Base-by-base conservation (phyloP, 345 rosid genomes). In the Boechera retrofracta region DNA sequence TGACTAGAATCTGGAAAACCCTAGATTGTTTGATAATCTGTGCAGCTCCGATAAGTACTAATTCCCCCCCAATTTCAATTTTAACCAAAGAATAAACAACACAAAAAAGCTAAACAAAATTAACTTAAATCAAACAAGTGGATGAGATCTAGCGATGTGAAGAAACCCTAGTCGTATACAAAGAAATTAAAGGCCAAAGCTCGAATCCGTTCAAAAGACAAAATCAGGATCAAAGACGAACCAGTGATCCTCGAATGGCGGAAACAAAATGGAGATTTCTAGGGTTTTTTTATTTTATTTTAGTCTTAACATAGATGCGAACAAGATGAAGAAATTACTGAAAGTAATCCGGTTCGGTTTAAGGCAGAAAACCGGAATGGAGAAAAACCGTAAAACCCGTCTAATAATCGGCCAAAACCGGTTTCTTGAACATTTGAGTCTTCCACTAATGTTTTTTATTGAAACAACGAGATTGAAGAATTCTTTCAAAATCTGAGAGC, bases 231-330 rank as follows among this genome's bases (percentile, higher is more conserved):
- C 70, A 55, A 71, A 72, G 54, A 35, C 75, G 79, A 63, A 79
- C 79, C 82, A 74, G 76, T 54, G 71, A 66, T 57, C 48, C 28
- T 74, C 29, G 55, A 79, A 64, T 73, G 74, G 61, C 71, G 75
- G 78, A 70, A 32, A 58, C 26, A 48, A 66, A 6, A 3, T 10
- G 10, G 39, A 61, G 75, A 36, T 31, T 28, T 42, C 61, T 77
- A 71, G 76, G 82, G 79, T 63, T 74, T 69, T 73, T 0, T 12
- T 42, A 12, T 52, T 49, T 5, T 31, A 61, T 16, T 44, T 15
- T 39, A 5, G 24, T 21, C 24, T 4, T 10, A 4, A 32, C 51
- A 29, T 2, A 56, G 47, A 72, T 51, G 52, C 64, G 63, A 59
- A 32, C 16, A 16, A 16, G 16, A 16, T 56, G 57, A 24, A 3